Evolutionary conservation across 768 basidiomycete genomes (phyloP), one percentile per base, ranked within the genome.

Genomic region (Leccinum uliginosum): DNA sequence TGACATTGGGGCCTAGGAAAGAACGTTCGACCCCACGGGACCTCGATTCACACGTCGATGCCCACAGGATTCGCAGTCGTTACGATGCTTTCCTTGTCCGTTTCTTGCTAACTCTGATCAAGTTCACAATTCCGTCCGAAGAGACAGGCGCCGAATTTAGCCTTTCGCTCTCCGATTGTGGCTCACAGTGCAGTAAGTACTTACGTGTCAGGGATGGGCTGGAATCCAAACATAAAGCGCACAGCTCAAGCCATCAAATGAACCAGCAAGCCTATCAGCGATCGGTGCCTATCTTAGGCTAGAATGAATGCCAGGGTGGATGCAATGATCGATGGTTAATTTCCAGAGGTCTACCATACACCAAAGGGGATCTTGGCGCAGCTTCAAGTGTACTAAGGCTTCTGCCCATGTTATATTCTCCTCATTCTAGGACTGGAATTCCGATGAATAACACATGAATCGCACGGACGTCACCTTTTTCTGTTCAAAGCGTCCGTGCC

Each of bases 71-170:
- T 51, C 35, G 29, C 10, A 30, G 21, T 19, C 5, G 11, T 21
- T 4, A 19, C 17, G 19, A 27, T n/a, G 62, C 3, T 73, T 73
- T 19, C 67, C 79, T 62, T 80, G 78, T n/a, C 76, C 74, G 51
- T 78, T 79, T n/a, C 34, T 78, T 55, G 8, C 30, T 15, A 15
- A 23, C 24, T 8, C 21, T 49, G 46, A 17, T 70, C 65, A 2
- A 71, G 46, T 57, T 76, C 76, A 2, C 44, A 24, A 8, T 63
- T 64, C 4, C 75, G 48, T 19, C 70, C 62, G 58, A 78, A 73
- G 67, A 70, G 80, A 46, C 77, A 74, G 32, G 81, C 70, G 19
- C 64, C 56, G 54, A 74, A 75, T 32, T 8, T 34, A 5, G 38
- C 29, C 6, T 30, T 12, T 40, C 3, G 2, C 17, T 40, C 30